Evolutionary conservation across 106 monocot genomes (phyloP), one percentile per base, ranked within the genome.

Genomic region (Dendrobium officinale): DNA sequence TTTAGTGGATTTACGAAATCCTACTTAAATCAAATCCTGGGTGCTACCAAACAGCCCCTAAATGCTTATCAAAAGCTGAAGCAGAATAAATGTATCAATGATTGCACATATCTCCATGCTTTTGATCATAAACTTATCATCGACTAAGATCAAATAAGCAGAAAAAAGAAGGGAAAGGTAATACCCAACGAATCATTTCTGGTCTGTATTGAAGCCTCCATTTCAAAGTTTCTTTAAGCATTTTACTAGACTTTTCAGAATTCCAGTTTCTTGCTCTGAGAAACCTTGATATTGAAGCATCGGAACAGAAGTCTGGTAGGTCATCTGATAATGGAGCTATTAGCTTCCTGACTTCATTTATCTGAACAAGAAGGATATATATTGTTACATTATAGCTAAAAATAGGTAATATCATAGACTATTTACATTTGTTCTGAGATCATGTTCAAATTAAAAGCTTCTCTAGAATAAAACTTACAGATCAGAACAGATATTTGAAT

Each of bases 241-340:
- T 87, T 80, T 87, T 90, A 77, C 74, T 78, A 31, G 85, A 83
- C 73, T 90, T 87, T 22, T 83, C 81, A 42, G 74, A 24, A 56
- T 81, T 85, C 90, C 90, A 87, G 31, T 87, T 87, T 74, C 84
- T 90, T 29, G 87, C 85, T 67, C 79, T 79, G 45, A 90, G 87
- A 20, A 73, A 90, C 77, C 90, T 85, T 77, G 74, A 67, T 79
- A 87, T 81, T n/a, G 80, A 87, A 67, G 79, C 82, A 85, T 90
- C 87, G 49, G 87, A 83, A 49, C 81, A 87, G 51, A 83, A 90
- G 19, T 67, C 64, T 18, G 79, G 85, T 10, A 85, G 48, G 42
- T 2, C 47, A 81, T 77, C 82, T 24, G 81, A 72, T 81, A 85
- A 68, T 13, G 81, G 81, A 54, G 66, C 80, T 66, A 85, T 75